Percentiles rank a stretch among this genome's conserved stretches.
Evolutionary conservation across 176 grass and related monocot genomes (phyloP).

Genomic region (Raddia distichophylla): DNA sequence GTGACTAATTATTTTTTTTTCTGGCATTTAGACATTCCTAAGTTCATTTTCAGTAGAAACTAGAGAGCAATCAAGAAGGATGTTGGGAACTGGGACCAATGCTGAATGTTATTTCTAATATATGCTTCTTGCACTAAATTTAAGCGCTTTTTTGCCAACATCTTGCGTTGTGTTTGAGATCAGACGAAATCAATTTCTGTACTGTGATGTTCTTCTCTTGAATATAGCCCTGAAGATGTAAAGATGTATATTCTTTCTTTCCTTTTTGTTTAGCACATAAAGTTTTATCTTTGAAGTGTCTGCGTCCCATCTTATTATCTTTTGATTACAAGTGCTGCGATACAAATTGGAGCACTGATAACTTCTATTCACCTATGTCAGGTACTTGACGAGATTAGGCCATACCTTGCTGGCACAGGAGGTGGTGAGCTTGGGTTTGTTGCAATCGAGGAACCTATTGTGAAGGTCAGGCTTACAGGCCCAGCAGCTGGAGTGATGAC

Average conservation of each 20-base stretch:
- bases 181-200: not conserved
- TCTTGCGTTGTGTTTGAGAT: not conserved
- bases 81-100: not conserved
- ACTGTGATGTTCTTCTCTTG: not conserved
- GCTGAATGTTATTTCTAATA: not conserved
- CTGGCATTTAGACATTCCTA: not conserved
- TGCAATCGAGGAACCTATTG: slow-evolving; percentile 81
- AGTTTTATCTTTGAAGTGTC: not conserved
- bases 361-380: slow-evolving; percentile 35
- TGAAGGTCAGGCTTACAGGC: slow-evolving; percentile 81
- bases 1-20: not conserved
- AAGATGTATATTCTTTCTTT: not conserved
- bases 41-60: slow-evolving; percentile 3
- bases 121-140: not conserved
- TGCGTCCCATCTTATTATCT: not conserved
- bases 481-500: slow-evolving; percentile 91
- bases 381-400: slow-evolving; percentile 97
- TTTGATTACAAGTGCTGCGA: not conserved
- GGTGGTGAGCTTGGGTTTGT: slow-evolving; percentile 90
- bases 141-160: not conserved
- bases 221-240: not conserved
- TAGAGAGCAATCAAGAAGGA: not conserved
- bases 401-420: slow-evolving; percentile 88
- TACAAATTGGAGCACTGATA: slow-evolving; percentile 1
- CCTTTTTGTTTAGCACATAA: not conserved